Conservation (phyloP, 805 yeast species). For the Pichia exigua region DNA sequence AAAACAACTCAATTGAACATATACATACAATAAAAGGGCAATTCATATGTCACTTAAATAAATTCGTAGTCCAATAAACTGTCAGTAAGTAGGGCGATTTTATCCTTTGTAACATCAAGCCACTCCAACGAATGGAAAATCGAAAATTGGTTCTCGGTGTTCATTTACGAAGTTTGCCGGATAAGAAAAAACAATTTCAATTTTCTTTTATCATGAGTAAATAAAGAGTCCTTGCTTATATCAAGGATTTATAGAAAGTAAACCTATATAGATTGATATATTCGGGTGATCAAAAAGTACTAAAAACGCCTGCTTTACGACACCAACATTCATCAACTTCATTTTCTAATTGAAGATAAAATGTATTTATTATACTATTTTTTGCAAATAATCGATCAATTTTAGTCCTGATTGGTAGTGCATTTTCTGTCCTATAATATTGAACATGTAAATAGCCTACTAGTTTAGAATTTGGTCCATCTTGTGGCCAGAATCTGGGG, state of each 20-base stretch:
- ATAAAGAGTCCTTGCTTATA: neutral
- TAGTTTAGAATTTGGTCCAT: constrained; percentile 30
- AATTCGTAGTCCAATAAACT: too few species aligned
- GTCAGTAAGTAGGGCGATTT: too few species aligned
- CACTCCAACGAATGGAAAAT: too few species aligned
- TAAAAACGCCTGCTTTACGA: constrained; percentile 24
- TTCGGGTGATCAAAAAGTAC: constrained; percentile 11
- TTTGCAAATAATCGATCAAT: constrained; percentile 22
- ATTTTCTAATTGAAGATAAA: constrained; percentile 29
- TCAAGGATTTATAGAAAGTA: too few species aligned
- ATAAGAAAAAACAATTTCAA: too few species aligned
- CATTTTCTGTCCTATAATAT: constrained; percentile 35
- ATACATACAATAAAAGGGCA: too few species aligned
- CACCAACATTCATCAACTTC: constrained; percentile 36
- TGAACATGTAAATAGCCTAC: constrained; percentile 84
- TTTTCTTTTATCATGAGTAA: too few species aligned
- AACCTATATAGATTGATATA: neutral
- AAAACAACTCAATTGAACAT: too few species aligned
- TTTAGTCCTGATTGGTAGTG: constrained; percentile 20
- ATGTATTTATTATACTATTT: constrained; percentile 17
- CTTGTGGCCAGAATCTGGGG: constrained; percentile 85
- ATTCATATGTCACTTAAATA: too few species aligned
- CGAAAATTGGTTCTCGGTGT: neutral
- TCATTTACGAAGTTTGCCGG: too few species aligned
- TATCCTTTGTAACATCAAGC: too few species aligned